Evolutionary conservation across 2,329 filamentous ascomycete genomes (phyloP).

Genomic region (Dactylellina haptotyla): DNA sequence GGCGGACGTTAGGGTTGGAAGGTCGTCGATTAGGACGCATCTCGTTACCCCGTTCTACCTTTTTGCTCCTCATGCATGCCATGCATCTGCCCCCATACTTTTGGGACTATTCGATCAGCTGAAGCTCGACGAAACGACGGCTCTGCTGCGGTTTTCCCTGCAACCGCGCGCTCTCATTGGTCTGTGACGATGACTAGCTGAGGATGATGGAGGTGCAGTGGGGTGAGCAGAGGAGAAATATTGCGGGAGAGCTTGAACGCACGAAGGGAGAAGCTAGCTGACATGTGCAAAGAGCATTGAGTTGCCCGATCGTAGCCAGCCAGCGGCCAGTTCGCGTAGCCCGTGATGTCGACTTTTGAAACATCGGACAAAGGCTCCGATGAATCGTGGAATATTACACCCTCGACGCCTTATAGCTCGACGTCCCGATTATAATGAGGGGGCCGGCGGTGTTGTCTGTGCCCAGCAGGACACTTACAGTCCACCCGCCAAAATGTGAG

Average conservation of each 20-base stretch:
- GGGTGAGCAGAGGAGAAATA: conserved; percentile 5
- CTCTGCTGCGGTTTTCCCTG: background rate
- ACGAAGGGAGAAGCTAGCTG: no score
- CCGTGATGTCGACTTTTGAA: background rate
- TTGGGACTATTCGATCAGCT: conserved; percentile 46
- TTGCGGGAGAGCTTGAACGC: no score
- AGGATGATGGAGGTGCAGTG: conserved; percentile 17
- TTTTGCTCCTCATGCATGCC: conserved; percentile 22
- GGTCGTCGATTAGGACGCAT: conserved; percentile 27
- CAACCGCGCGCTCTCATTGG: conserved; percentile 9
- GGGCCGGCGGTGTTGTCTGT: no score
- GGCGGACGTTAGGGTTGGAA: background rate
- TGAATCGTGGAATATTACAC: background rate
- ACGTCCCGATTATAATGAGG: no score
- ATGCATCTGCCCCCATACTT: conserved; percentile 43
- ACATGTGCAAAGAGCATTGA: conserved; percentile 27
- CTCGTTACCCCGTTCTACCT: conserved; percentile 41
- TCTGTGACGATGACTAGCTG: conserved; percentile 10
- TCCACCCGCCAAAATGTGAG: conserved; percentile 13
- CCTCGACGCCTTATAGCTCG: no score
- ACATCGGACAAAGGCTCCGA: conserved; percentile 1
- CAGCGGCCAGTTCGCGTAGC: background rate
- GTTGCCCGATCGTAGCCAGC: conserved; percentile 23
- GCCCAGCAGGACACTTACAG: no score
- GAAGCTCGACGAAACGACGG: conserved; percentile 9